A percentile compares a stretch with the other conserved stretches of the same genome.
These are phyloP conservation scores for Parathielavia appendiculata DNA, from an alignment of 495 filamentous ascomycete species.

Conservation along the genomic window DNA sequence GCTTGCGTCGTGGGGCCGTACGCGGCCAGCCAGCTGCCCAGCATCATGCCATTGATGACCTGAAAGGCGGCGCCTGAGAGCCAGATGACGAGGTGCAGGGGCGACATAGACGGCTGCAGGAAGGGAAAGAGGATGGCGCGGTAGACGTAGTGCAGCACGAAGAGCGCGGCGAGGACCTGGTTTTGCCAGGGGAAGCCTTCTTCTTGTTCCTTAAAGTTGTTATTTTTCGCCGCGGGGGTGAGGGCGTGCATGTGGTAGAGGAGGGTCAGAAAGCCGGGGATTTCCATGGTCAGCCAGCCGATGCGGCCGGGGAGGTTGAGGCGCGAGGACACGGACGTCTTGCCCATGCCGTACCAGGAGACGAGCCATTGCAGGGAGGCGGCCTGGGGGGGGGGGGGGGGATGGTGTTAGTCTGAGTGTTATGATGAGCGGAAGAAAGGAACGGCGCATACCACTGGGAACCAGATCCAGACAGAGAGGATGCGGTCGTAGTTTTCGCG, in stretches of 20 bases:
- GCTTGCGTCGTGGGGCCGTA: constrained; percentile 60
- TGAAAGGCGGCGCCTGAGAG: constrained; percentile 63
- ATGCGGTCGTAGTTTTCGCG: constrained; percentile 47
- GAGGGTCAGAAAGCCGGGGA: constrained; percentile 67
- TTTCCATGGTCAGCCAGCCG: constrained; percentile 85
- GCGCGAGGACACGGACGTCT: constrained; percentile 66
- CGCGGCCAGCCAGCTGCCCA: constrained; percentile 76
- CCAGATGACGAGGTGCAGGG: constrained; percentile 66
- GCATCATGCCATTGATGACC: constrained; percentile 64
- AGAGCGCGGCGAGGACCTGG: constrained; percentile 59
- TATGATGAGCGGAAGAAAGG: neutral
- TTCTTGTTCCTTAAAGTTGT: constrained; percentile 22
- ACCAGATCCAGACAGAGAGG: constrained; percentile 50
- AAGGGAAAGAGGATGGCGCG: constrained; percentile 77
- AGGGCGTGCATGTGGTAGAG: constrained; percentile 69
- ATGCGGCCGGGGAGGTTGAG: constrained; percentile 86
- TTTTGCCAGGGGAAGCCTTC: constrained; percentile 59
- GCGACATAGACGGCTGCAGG: constrained; percentile 85
- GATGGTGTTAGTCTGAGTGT: constrained; percentile 6
- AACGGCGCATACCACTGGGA: constrained; percentile 34
- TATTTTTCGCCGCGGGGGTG: constrained; percentile 40
- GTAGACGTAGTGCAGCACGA: constrained; percentile 81
- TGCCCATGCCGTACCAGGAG: constrained; percentile 71
- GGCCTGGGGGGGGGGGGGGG: constrained; percentile 43
- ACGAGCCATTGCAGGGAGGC: constrained; percentile 58